Conservation (phyloP, 805 yeast genomes). For the Yarrowia deformans region DNA sequence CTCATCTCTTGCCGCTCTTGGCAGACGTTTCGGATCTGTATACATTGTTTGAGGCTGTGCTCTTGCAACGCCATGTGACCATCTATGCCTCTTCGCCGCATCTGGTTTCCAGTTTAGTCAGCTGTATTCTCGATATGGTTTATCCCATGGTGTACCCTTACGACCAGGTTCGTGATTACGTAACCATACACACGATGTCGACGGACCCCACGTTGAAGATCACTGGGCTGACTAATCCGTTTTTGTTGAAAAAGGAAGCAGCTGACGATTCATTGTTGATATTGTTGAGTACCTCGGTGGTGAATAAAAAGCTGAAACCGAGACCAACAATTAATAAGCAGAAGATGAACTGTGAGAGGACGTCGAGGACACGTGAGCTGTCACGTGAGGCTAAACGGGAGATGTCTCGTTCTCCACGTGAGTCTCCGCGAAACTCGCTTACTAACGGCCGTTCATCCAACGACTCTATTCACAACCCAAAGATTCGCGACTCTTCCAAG, state of each 20-base stretch:
- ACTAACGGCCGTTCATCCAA: not conserved
- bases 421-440: not conserved
- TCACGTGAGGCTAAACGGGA: not conserved
- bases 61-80: slow-evolving; percentile 42
- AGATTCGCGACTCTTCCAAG: not conserved
- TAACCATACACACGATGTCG: slow-evolving; percentile 45
- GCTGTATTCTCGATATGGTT: slow-evolving; percentile 43
- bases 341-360: not conserved
- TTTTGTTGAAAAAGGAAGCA: slow-evolving; percentile 40
- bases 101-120: slow-evolving; percentile 44
- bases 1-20: slow-evolving; percentile 10
- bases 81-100: slow-evolving; percentile 44
- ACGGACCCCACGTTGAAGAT: slow-evolving; percentile 10
- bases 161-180: slow-evolving; percentile 44
- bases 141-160: slow-evolving; percentile 42
- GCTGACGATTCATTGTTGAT: slow-evolving; percentile 5
- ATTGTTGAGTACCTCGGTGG: not conserved
- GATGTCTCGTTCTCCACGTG: not conserved
- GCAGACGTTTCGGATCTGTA: slow-evolving; percentile 43
- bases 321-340: not conserved
- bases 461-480: not conserved
- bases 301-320: slow-evolving; percentile 10
- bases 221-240: slow-evolving; percentile 45
- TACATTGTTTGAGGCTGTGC: slow-evolving; percentile 44
- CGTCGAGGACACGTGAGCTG: not conserved